Conservation (phyloP, 2,329 filamentous ascomycete genomes). For the Lomentospora prolificans region DNA sequence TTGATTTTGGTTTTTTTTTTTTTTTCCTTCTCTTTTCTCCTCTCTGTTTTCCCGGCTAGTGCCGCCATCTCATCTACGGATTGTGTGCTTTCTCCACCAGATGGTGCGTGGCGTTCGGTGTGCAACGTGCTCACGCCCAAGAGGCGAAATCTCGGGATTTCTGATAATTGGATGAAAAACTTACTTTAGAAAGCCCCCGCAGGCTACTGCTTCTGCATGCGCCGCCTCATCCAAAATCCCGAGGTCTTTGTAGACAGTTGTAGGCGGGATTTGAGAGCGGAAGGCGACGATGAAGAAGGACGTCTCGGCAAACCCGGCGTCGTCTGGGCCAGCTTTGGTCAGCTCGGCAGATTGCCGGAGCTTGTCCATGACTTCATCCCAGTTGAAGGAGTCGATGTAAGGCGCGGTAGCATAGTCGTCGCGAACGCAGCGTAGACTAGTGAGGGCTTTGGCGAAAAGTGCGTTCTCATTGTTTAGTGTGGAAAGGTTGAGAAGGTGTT, state of each 20-base stretch:
- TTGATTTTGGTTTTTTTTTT: slow-evolving; percentile 10
- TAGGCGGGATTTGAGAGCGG: slow-evolving; percentile 59
- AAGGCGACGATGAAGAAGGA: slow-evolving; percentile 82
- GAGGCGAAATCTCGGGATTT: not conserved
- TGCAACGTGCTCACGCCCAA: slow-evolving; percentile 16
- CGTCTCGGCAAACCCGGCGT: slow-evolving; percentile 45
- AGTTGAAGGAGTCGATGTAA: slow-evolving; percentile 72
- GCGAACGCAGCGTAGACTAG: slow-evolving; percentile 49
- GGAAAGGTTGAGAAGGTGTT: slow-evolving; percentile 64
- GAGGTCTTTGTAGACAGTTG: slow-evolving; percentile 58
- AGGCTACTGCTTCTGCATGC: slow-evolving; percentile 68
- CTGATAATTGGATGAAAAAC: slow-evolving; percentile 16
- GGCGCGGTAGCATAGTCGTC: slow-evolving; percentile 66
- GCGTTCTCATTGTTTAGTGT: slow-evolving; percentile 55
- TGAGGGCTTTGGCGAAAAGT: slow-evolving; percentile 63
- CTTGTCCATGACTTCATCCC: slow-evolving; percentile 49
- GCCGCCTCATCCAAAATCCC: slow-evolving; percentile 66
- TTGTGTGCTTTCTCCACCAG: not conserved
- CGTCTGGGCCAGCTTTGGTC: slow-evolving; percentile 29
- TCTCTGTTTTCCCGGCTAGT: not conserved
- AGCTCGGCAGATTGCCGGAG: slow-evolving; percentile 47
- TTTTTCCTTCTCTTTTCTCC: slow-evolving; percentile 4
- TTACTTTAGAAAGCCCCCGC: slow-evolving; percentile 73
- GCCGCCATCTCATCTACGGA: not conserved
- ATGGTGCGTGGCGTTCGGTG: not conserved